Evolutionary conservation across 345 rosid genomes (phyloP).

Genomic region (Hirschfeldia incana): DNA sequence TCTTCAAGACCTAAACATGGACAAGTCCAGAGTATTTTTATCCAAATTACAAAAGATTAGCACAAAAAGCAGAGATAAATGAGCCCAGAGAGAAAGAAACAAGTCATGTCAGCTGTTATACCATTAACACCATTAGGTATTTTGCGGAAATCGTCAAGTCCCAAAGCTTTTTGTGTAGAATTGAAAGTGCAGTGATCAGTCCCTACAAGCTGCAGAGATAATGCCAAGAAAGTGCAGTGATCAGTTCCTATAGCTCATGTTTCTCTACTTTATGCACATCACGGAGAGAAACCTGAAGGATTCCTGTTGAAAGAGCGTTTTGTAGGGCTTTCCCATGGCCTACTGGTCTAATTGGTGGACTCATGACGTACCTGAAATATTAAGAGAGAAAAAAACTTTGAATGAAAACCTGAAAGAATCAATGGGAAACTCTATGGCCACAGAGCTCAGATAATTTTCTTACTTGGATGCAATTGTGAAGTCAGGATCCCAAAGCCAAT

Average conservation of each 20-base stretch:
- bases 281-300: slow-evolving; percentile 66
- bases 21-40: slow-evolving; percentile 6
- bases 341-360: slow-evolving; percentile 87
- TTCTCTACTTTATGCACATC: not conserved
- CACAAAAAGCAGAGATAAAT: not conserved
- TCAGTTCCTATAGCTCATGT: slow-evolving; percentile 72
- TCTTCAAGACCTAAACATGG: slow-evolving; percentile 75
- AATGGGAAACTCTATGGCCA: not conserved
- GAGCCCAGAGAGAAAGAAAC: slow-evolving; percentile 22
- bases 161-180: slow-evolving; percentile 82
- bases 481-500: slow-evolving; percentile 86
- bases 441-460: slow-evolving; percentile 15
- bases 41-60: not conserved
- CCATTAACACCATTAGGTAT: slow-evolving; percentile 98
- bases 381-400: not conserved
- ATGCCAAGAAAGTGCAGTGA: slow-evolving; percentile 62
- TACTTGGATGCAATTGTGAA: slow-evolving; percentile 86
- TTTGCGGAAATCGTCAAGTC: slow-evolving; percentile 87
- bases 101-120: slow-evolving; percentile 38
- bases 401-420: slow-evolving; percentile 1
- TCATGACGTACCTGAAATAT: slow-evolving; percentile 85
- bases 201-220: slow-evolving; percentile 79
- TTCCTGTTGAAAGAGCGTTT: slow-evolving; percentile 91
- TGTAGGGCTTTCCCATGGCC: slow-evolving; percentile 90
- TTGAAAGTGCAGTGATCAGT: slow-evolving; percentile 92